These are phyloP conservation scores for Graphium sp. DNA, from an alignment of 2,329 filamentous ascomycete genomes.

Conservation along the genomic window DNA sequence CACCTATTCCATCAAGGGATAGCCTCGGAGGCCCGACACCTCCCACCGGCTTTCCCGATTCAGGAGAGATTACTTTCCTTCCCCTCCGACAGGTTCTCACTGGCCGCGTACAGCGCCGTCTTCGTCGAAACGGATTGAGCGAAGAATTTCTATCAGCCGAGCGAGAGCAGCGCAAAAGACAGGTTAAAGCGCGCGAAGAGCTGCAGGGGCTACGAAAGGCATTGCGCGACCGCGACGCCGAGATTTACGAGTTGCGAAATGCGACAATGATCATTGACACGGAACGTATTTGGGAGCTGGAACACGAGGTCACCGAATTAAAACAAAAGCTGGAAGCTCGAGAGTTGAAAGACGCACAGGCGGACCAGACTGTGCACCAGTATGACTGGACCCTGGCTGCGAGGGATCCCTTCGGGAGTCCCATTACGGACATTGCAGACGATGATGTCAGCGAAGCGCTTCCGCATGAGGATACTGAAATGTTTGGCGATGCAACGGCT, in stretches of 20 bases:
- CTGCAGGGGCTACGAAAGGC: constrained; percentile 29
- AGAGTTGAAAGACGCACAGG: constrained; percentile 10
- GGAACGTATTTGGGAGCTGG: constrained; percentile 22
- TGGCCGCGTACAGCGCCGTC: constrained; percentile 37
- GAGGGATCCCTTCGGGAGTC: constrained; percentile 24
- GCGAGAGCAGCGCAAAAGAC: constrained; percentile 23
- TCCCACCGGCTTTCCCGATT: neutral
- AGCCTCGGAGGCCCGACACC: too few species aligned
- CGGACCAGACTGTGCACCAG: neutral
- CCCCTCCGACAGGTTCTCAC: constrained; percentile 37
- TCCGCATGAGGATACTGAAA: constrained; percentile 17
- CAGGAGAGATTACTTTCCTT: constrained; percentile 23
- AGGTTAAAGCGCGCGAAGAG: constrained; percentile 23
- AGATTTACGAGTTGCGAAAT: constrained; percentile 34
- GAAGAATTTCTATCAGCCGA: constrained; percentile 39
- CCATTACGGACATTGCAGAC: constrained; percentile 13
- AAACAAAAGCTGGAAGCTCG: constrained; percentile 13
- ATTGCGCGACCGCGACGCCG: constrained; percentile 29
- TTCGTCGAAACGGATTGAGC: constrained; percentile 37
- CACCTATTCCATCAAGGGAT: too few species aligned
- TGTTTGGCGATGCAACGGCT: constrained; percentile 32
- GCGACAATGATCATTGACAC: constrained; percentile 31
- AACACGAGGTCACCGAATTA: constrained; percentile 19
- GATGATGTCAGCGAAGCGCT: constrained; percentile 20
- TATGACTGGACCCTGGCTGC: constrained; percentile 35